Evolutionary conservation across 495 filamentous ascomycete species (phyloP).

Genomic region (Lindgomyces ingoldianus): DNA sequence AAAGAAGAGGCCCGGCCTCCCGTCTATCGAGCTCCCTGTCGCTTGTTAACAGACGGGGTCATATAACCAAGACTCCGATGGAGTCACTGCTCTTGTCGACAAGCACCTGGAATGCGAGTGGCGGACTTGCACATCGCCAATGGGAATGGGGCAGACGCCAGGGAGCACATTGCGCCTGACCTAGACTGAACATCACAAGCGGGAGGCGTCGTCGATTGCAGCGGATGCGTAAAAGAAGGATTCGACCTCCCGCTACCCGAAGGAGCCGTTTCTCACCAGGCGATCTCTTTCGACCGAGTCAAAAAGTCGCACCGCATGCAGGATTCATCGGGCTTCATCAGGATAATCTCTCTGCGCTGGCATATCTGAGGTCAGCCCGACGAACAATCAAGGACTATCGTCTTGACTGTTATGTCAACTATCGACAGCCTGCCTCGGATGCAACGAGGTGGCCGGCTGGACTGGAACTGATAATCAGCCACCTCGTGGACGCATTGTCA

Average conservation of each 20-base stretch:
- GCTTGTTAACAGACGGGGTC: conserved; percentile 8
- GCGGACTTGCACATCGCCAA: conserved; percentile 12
- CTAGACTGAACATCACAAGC: conserved; percentile 11
- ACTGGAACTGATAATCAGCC: conserved; percentile 1
- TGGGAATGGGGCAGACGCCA: conserved; percentile 21
- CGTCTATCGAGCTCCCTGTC: conserved; percentile 12
- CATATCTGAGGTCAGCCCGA: conserved; percentile 7
- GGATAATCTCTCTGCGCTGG: neutral
- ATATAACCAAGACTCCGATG: conserved; percentile 13
- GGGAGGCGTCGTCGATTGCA: conserved; percentile 32
- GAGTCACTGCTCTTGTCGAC: neutral
- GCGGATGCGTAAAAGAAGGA: conserved; percentile 15
- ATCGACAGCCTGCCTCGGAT: neutral
- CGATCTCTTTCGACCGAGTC: conserved; percentile 10
- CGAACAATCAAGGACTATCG: too few species aligned
- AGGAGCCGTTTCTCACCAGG: conserved; percentile 16
- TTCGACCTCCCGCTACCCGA: conserved; percentile 21
- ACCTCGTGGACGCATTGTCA: conserved; percentile 16
- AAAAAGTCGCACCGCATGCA: neutral
- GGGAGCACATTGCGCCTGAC: conserved; percentile 15
- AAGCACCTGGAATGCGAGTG: neutral
- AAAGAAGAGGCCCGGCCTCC: conserved; percentile 3
- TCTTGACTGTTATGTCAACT: too few species aligned
- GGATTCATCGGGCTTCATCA: neutral
- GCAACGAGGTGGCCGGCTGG: neutral